Conservation (phyloP, 1,139 yeast species). For the Yamadazyma blattariae region DNA sequence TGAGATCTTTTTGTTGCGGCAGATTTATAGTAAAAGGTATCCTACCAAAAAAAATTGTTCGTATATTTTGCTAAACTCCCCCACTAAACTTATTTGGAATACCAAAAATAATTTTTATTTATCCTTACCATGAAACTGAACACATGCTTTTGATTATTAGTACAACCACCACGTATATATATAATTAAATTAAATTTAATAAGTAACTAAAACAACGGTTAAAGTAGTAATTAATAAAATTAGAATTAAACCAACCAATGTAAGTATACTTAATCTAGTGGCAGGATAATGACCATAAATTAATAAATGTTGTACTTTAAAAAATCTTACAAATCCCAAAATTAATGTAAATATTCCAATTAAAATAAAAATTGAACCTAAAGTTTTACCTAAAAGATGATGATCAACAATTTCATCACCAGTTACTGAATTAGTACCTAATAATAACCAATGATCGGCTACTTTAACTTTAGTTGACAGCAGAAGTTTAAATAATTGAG, state of each 20-base stretch:
- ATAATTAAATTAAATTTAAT: too few relatives aligned
- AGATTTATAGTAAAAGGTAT: too few relatives aligned
- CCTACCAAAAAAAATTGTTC: too few relatives aligned
- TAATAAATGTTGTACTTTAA: constrained; percentile 31
- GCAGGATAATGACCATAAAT: constrained; percentile 29
- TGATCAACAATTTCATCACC: not conserved
- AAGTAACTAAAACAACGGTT: constrained; percentile 21
- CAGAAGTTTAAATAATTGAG: constrained; percentile 39
- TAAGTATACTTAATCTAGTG: constrained; percentile 22
- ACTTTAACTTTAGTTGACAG: constrained; percentile 18
- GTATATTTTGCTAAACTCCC: too few relatives aligned
- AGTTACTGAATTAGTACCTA: constrained; percentile 2
- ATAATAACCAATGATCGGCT: constrained; percentile 11
- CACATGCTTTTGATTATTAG: too few relatives aligned
- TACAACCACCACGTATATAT: too few relatives aligned
- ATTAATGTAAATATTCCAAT: constrained; percentile 35
- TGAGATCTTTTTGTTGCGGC: too few relatives aligned
- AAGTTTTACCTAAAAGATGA: constrained; percentile 29
- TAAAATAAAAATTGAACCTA: constrained; percentile 33
- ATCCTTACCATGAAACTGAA: too few relatives aligned
- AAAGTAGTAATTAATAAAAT: constrained; percentile 23
- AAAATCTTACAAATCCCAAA: constrained; percentile 32
- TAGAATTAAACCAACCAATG: constrained; percentile 19
- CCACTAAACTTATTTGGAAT: too few relatives aligned
- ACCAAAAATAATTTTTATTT: too few relatives aligned